Evolutionary conservation across 306 rosid species (phyloP), one percentile per base, ranked within the genome.

Genomic region (Chamaecrista fasciculata): DNA sequence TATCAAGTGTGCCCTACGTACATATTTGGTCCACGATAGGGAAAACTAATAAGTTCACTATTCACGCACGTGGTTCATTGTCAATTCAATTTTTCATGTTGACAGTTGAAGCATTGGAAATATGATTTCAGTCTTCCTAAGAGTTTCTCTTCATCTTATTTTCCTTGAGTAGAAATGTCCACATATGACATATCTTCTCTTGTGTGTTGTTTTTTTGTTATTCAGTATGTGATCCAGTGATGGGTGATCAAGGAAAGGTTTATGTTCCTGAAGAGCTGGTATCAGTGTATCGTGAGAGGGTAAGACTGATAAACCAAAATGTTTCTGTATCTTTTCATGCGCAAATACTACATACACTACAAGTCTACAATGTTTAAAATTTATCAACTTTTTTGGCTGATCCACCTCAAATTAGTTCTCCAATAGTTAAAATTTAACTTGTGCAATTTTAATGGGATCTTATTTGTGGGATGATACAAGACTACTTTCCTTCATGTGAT

Each of bases 221-320:
- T n/a, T n/a, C 73, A 92, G 98, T 92, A 25, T 92, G 98, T 80
- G 98, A 92, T 92, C 98, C 95, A 50, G 98, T 92, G 76, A 70
- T 89, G 96, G 98, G 98, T 67, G 98, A 89, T 70, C 91, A 92
- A 83, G 98, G 98, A 70, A 92, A 86, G 85, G 87, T 92, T 29
- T 92, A 89, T 80, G 96, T 92, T 72, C 95, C 98, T 37, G 56
- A 39, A 75, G 95, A 92, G 68, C 81, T 89, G 77, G 86, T 89
- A 28, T 79, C 91, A 28, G 95, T 92, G n/a, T 92, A 92, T 68
- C 96, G 96, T 15, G 91, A 92, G 76, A 92, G 80, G 96, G 98
- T 92, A 77, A 71, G 69, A 63, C 50, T 71, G 23, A 72, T 76
- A 52, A 25, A 37, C 19, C 23, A 47, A 67, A 51, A 72, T 67